Evolutionary conservation across 352 stramenopile species (phyloP), one percentile per base, ranked within the genome.

Genomic region (Peronospora tabacina): DNA sequence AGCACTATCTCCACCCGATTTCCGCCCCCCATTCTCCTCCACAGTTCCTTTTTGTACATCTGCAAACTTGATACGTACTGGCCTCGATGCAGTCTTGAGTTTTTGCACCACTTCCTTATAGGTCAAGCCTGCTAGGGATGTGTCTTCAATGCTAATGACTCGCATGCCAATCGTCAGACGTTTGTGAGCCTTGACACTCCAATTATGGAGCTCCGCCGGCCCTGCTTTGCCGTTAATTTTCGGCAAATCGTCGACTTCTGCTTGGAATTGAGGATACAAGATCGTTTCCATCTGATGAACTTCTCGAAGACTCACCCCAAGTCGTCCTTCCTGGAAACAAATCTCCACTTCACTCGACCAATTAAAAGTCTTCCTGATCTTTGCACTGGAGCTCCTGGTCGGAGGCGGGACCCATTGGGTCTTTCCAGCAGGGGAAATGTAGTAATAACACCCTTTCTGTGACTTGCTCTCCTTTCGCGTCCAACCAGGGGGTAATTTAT

Each of bases 161-260:
- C 82, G 77, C 82, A 94, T 94, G 40, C 80, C 74, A 45, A 89
- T 86, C 5, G 72, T 89, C 50, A 94, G 46, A 2, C 82, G 80
- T 40, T 81, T 79, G 49, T 91, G 68, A 7, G 80, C 74, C 51
- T 89, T 89, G 42, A 94, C 82, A 50, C 82, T 91, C 82, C 82
- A 94, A 53, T 94, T 94, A 63, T 94, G 86, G 7, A 94, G 72
- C 63, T 94, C 82, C 12, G 82, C 82, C 0, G 82, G 76, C 0
- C 82, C 82, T 1, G 82, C 74, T 52, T 94, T 91, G 57, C 80
- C 79, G 40, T 82, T 88, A 12, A 90, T 77, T 69, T 94, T 94
- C 44, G 82, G 80, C 26, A 94, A 58, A 41, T 91, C 82, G 52
- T 94, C 82, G 13, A 94, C 81, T 55, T 94, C 82, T n/a, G 82